These are phyloP conservation scores for Botryotinia narcissicola DNA, from an alignment of 2,329 filamentous ascomycete genomes.

Conservation along the genomic window DNA sequence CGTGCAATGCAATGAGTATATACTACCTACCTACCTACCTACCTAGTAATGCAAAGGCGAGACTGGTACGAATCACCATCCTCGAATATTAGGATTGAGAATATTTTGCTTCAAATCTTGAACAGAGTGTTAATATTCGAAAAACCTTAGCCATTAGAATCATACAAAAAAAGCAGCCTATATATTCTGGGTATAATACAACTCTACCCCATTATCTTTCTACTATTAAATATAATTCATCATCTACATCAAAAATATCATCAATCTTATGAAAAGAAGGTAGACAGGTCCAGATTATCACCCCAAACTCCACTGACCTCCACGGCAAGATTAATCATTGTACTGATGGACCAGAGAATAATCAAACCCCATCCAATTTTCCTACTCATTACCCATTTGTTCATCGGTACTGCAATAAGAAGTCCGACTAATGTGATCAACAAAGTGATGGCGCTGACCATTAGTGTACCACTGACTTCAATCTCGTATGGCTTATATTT, in stretches of 20 bases:
- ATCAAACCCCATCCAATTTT: slow-evolving; percentile 81
- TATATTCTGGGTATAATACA: background rate
- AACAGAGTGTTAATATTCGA: background rate
- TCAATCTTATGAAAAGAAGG: background rate
- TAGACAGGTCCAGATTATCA: slow-evolving; percentile 10
- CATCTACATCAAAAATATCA: background rate
- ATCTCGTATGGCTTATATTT: slow-evolving; percentile 78
- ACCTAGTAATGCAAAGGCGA: background rate
- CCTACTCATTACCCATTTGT: slow-evolving; percentile 80
- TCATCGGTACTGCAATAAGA: slow-evolving; percentile 77
- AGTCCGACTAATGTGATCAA: slow-evolving; percentile 76
- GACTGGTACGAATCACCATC: background rate
- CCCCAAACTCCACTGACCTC: slow-evolving; percentile 60
- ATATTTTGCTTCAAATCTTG: background rate
- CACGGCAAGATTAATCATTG: slow-evolving; percentile 74
- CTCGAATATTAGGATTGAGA: background rate
- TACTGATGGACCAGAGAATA: slow-evolving; percentile 76
- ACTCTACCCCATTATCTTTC: background rate
- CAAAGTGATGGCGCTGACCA: slow-evolving; percentile 82
- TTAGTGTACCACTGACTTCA: slow-evolving; percentile 76
- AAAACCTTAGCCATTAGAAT: background rate
- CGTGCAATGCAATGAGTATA: background rate
- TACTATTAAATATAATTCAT: background rate
- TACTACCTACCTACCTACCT: too few species aligned
- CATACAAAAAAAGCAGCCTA: background rate